phyloP scores from a whole-genome alignment of 1,284 basidiomycete species.

The Sanghuangporus sanghuang region DNA sequence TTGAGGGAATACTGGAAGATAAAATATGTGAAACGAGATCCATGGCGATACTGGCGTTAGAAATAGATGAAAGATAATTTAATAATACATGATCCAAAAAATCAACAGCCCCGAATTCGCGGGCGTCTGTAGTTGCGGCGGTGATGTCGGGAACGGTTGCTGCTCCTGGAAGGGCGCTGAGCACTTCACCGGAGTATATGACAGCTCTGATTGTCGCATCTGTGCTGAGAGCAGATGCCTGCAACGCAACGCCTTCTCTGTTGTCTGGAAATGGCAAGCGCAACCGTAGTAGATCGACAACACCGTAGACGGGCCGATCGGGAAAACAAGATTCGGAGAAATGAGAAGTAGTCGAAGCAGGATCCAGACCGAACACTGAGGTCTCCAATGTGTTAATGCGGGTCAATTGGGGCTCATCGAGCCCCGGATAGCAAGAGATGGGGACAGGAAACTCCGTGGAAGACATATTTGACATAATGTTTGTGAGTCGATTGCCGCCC shows the following conservation, averaged over 20 bases:
- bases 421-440: slow-evolving; percentile 51
- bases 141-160: slow-evolving; percentile 28
- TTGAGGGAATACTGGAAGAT: slow-evolving; percentile 35
- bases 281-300: slow-evolving; percentile 49
- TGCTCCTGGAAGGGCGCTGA: slow-evolving; percentile 40
- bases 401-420: slow-evolving; percentile 35
- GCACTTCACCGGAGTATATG: slow-evolving; percentile 43
- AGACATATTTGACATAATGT: slow-evolving; percentile 37
- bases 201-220: slow-evolving; percentile 43
- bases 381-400: slow-evolving; percentile 44
- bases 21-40: slow-evolving; percentile 47
- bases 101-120: slow-evolving; percentile 48
- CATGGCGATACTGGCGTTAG: slow-evolving; percentile 39
- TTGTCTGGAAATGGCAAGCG: slow-evolving; percentile 51
- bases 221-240: slow-evolving; percentile 42
- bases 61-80: slow-evolving; percentile 50
- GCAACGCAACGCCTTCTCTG: slow-evolving; percentile 36
- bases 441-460: slow-evolving; percentile 51
- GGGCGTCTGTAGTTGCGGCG: slow-evolving; percentile 38
- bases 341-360: slow-evolving; percentile 26
- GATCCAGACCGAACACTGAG: slow-evolving; percentile 43
- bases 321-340: slow-evolving; percentile 50
- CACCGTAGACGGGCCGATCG: slow-evolving; percentile 55
- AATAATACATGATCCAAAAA: slow-evolving; percentile 54
- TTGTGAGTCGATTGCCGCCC: slow-evolving; percentile 29